Base-by-base conservation (phyloP, 148 eudicot species). In the Vaccinium vitisidaea region DNA sequence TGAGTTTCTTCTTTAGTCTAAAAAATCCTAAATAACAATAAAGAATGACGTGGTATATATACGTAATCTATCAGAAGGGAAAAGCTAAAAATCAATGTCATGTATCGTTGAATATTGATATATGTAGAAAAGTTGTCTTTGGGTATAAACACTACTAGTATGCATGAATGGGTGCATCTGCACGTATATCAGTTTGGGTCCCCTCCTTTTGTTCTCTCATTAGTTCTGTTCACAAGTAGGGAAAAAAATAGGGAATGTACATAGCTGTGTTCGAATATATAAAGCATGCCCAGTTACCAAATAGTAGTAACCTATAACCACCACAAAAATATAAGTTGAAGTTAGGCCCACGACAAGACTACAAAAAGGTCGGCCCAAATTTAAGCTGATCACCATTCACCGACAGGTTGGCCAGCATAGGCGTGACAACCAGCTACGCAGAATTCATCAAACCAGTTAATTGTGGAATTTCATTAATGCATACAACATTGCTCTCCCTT, bases 1-100 rank as follows among this genome's bases (percentile, higher is more conserved):
- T 76, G 48, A 85, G 55, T 70, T 71, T 73, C 70, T 53, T 25
- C 67, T 36, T 53, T 25, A 79, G 54, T 55, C 6, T 75, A 43
- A 32, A 80, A 75, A 13, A 12, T 6, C 2, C 11, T 15, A 6
- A 77, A 61, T 4, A 39, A 56, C 55, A 82, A 30, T 43, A 76
- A 55, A 83, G 56, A 25, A 81, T 5, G 32, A 58, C 27, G 50
- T 36, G 83, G 67, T 19, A 14, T 39, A 71, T 52, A 0, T 50
- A 70, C 2, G 15, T 30, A 30, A 82, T 71, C 65, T 9, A 82
- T 14, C 46, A 4, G 50, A 7, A 5, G 54, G 9, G 3, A 25
- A 59, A 69, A 27, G 15, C 48, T 16, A 16, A 30, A 82, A 70
- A 36, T 32, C 30, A 4, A 70, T 21, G 12, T 82, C 19, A 18